Evolutionary conservation across 1,284 basidiomycete species (phyloP).

Genomic region (Cerioporus squamosus): DNA sequence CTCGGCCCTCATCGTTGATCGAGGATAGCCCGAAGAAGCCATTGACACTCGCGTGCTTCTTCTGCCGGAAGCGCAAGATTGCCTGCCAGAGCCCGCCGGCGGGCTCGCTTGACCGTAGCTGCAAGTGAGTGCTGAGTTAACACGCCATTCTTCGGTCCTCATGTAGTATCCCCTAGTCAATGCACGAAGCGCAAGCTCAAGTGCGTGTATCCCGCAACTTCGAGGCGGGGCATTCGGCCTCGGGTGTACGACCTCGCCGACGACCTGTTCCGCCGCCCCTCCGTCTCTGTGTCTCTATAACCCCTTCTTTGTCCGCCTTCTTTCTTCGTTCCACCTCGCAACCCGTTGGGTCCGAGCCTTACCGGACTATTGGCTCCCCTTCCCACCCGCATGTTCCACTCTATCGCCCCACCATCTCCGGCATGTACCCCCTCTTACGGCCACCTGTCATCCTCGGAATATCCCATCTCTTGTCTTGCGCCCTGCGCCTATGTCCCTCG

Average conservation of each 20-base stretch:
- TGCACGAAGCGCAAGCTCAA: constrained; percentile 40
- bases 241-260: constrained; percentile 28
- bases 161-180: constrained; percentile 26
- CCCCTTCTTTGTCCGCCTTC: neutral
- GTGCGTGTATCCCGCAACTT: constrained; percentile 40
- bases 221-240: constrained; percentile 39
- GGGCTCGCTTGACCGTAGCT: constrained; percentile 39
- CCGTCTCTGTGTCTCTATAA: constrained; percentile 16
- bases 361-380: constrained; percentile 25
- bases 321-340: constrained; percentile 4
- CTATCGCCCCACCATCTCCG: constrained; percentile 18
- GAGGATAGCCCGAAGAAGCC: constrained; percentile 43
- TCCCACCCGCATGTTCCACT: constrained; percentile 9
- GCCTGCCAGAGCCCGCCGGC: constrained; percentile 46
- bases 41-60: constrained; percentile 47
- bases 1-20: constrained; percentile 30
- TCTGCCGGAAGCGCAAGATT: constrained; percentile 51
- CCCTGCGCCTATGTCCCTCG: neutral
- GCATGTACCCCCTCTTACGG: constrained; percentile 5
- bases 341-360: constrained; percentile 25
- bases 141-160: neutral
- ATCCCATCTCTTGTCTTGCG: neutral
- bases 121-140: constrained; percentile 42
- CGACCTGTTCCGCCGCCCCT: constrained; percentile 18
- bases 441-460: constrained; percentile 4